Evolutionary conservation across 345 rosid genomes (phyloP).

Genomic region (Syzygium aromaticum): DNA sequence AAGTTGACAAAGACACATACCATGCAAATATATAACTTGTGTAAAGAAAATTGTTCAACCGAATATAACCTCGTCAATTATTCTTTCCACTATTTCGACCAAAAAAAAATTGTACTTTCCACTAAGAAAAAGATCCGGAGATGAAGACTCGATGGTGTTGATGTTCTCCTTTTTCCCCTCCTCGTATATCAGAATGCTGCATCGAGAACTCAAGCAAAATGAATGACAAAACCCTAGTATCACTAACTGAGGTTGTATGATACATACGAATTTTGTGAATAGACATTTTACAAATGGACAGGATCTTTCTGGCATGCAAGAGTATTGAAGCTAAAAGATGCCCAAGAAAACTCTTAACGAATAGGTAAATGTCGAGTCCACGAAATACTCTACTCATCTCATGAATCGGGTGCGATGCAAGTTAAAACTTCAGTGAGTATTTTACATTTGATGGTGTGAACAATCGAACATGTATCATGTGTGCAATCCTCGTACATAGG

Average conservation of each 20-base stretch:
- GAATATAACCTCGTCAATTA: background rate
- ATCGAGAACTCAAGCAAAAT: background rate
- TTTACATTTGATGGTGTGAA: background rate
- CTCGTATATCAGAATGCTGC: background rate
- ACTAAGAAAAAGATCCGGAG: background rate
- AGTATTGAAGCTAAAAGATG: background rate
- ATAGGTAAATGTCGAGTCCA: background rate
- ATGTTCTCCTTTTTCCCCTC: background rate
- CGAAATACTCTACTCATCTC: background rate
- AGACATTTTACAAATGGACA: background rate
- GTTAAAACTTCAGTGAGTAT: background rate
- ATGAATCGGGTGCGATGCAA: accelerated
- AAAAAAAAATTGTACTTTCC: background rate
- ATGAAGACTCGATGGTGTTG: background rate
- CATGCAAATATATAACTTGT: background rate
- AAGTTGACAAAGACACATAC: background rate
- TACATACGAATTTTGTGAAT: background rate
- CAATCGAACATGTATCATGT: background rate
- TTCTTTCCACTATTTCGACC: background rate
- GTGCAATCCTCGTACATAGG: background rate
- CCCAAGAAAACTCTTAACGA: background rate
- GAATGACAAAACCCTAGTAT: background rate
- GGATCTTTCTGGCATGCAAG: background rate
- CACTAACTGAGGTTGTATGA: background rate
- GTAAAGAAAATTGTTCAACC: background rate